A percentile compares a stretch with the other conserved stretches of the same genome.
These are phyloP conservation scores for Candida railenensis DNA, from an alignment of 805 yeast species.

Conservation along the genomic window DNA sequence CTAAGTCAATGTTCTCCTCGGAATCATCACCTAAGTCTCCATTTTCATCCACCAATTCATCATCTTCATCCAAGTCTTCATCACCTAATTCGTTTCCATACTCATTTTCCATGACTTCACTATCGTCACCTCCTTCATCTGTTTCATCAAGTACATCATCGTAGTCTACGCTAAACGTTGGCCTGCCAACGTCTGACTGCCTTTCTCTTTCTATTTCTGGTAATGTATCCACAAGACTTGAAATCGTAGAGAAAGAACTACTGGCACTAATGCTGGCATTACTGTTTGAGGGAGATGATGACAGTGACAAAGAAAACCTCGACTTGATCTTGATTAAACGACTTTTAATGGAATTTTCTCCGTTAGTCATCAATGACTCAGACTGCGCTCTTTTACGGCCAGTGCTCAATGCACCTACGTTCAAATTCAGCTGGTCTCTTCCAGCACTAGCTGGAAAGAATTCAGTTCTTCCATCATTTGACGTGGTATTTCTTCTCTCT, in stretches of 20 bases:
- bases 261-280: neutral
- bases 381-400: conserved; percentile 1
- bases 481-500: conserved; percentile 6
- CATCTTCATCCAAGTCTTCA: conserved; percentile 5
- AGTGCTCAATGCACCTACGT: too few relatives aligned
- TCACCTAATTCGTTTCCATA: neutral
- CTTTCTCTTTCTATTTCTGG: neutral
- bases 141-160: conserved; percentile 18
- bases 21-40: conserved; percentile 8
- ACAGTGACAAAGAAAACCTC: conserved; percentile 12
- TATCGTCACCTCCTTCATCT: conserved; percentile 12
- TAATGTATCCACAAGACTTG: neutral
- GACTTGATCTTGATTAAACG: conserved; percentile 4
- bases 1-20: conserved; percentile 10
- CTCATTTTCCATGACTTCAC: neutral
- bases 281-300: conserved; percentile 12
- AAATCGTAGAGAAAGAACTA: neutral
- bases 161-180: neutral
- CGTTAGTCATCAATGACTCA: conserved; percentile 1
- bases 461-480: neutral
- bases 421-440: too few relatives aligned
- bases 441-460: neutral
- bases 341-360: neutral
- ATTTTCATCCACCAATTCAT: conserved; percentile 15
- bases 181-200: neutral